These are phyloP conservation scores for Phytophthora tentaculata DNA, from an alignment of 352 stramenopile genomes.

Conservation along the genomic window DNA sequence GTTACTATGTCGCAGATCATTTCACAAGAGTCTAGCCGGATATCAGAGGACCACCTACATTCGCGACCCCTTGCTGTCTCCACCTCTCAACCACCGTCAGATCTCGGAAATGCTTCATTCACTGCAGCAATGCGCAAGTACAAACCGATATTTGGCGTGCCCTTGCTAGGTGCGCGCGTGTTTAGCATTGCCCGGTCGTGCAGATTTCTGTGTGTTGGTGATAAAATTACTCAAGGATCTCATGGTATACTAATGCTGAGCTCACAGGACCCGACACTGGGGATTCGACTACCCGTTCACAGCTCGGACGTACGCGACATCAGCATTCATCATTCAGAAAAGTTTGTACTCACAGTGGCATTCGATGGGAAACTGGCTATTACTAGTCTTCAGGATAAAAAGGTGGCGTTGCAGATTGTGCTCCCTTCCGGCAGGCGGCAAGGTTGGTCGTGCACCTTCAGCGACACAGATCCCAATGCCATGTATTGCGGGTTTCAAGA, in stretches of 20 bases:
- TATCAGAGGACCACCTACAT: conserved; percentile 1
- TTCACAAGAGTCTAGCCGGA: background rate
- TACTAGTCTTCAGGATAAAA: conserved; percentile 50
- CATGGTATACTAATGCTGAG: conserved; percentile 59
- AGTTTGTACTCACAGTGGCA: conserved; percentile 55
- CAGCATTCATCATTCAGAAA: conserved; percentile 35
- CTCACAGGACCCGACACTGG: conserved; percentile 39
- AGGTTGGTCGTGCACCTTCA: conserved; percentile 64
- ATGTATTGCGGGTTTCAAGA: conserved; percentile 69
- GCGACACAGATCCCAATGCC: conserved; percentile 41
- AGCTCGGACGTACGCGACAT: conserved; percentile 64
- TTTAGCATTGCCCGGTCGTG: conserved; percentile 60
- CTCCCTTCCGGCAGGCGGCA: conserved; percentile 48
- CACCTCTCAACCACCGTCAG: background rate
- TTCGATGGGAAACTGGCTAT: conserved; percentile 70
- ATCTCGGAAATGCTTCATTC: conserved; percentile 8
- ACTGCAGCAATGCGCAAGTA: conserved; percentile 39
- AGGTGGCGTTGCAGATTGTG: conserved; percentile 42
- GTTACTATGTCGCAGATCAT: conserved; percentile 1
- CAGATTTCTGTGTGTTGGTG: conserved; percentile 57
- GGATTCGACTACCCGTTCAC: conserved; percentile 42
- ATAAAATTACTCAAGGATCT: conserved; percentile 36
- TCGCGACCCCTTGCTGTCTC: background rate
- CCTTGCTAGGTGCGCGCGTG: conserved; percentile 54
- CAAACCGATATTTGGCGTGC: conserved; percentile 43